Evolutionary conservation across 2,329 filamentous ascomycete species (phyloP).

Genomic region (Pseudopyricularia cyperi): DNA sequence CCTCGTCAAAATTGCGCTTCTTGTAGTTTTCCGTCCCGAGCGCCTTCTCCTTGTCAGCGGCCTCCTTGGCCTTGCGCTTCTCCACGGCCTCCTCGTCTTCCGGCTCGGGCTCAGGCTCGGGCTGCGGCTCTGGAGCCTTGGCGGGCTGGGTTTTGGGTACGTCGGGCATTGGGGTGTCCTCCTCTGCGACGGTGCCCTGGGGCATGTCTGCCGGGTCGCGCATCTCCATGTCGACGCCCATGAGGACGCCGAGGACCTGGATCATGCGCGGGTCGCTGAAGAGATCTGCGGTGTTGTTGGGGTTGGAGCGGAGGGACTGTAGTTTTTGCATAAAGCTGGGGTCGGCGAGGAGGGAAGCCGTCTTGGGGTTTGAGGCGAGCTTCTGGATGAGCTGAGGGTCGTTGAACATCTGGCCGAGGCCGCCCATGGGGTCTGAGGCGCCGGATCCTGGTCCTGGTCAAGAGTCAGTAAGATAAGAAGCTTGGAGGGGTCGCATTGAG

Average conservation of each 20-base stretch:
- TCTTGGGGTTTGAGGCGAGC: conserved; percentile 90
- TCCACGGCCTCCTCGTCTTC: conserved; percentile 73
- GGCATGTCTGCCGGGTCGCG: conserved; percentile 16
- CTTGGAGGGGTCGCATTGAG: background rate
- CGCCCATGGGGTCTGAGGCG: conserved; percentile 53
- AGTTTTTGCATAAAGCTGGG: conserved; percentile 83
- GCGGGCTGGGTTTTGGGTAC: conserved; percentile 42
- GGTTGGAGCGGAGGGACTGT: conserved; percentile 68
- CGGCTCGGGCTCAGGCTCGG: conserved; percentile 51
- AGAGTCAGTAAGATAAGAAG: conserved; percentile 12
- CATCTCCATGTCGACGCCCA: conserved; percentile 87
- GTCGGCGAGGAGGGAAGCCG: conserved; percentile 66
- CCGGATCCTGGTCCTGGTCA: conserved; percentile 12
- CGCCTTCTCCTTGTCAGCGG: conserved; percentile 88
- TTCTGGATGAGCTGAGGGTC: conserved; percentile 85
- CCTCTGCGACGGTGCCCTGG: conserved; percentile 24
- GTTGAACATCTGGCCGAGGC: conserved; percentile 85
- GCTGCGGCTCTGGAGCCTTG: conserved; percentile 34
- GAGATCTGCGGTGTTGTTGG: conserved; percentile 62
- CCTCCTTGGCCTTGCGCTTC: conserved; percentile 83
- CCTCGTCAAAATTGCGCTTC: conserved; percentile 92
- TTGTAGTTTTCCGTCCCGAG: conserved; percentile 93
- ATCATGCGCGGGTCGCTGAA: conserved; percentile 87
- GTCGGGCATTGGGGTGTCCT: conserved; percentile 72
- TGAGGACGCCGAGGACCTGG: conserved; percentile 81